A percentile compares a stretch with the other conserved stretches of the same genome.
phyloP scores from a whole-genome alignment of 139 green algal species.

The Diplosphaera chodatii region DNA sequence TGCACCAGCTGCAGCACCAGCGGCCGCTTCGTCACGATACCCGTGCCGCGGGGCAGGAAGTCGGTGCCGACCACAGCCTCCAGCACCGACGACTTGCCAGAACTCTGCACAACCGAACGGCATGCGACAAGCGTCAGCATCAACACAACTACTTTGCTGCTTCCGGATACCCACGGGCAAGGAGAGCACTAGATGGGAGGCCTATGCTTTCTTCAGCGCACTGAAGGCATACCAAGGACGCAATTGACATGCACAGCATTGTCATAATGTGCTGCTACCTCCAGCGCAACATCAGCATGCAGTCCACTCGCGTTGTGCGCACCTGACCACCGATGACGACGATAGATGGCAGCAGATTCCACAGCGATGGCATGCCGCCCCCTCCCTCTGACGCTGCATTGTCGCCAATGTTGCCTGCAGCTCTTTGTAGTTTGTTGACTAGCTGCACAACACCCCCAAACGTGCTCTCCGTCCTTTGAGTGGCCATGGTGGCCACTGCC shows the following conservation, averaged over 20 bases:
- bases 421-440: conserved; percentile 43
- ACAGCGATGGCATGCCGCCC: conserved; percentile 55
- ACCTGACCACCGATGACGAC: conserved; percentile 89
- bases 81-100: conserved; percentile 90
- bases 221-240: too few species aligned
- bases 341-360: conserved; percentile 80
- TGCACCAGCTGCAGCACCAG: conserved; percentile 88
- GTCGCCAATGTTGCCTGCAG: conserved; percentile 38
- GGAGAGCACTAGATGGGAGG: too few species aligned
- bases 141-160: too few species aligned
- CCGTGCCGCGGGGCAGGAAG: conserved; percentile 88
- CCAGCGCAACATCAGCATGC: too few species aligned
- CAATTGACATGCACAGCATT: too few species aligned
- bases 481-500: background rate
- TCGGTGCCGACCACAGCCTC: conserved; percentile 91
- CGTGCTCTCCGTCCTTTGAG: background rate
- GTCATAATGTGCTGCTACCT: too few species aligned
- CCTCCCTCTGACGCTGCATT: conserved; percentile 24
- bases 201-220: too few species aligned
- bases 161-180: too few species aligned
- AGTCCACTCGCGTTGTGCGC: background rate
- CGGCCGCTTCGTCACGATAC: conserved; percentile 89
- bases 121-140: too few species aligned
- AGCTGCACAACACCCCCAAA: conserved; percentile 23
- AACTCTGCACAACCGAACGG: too few species aligned